Percentiles rank a stretch among this genome's conserved stretches.
Conservation (phyloP, 345 rosid species). For the Boechera retrofracta region DNA sequence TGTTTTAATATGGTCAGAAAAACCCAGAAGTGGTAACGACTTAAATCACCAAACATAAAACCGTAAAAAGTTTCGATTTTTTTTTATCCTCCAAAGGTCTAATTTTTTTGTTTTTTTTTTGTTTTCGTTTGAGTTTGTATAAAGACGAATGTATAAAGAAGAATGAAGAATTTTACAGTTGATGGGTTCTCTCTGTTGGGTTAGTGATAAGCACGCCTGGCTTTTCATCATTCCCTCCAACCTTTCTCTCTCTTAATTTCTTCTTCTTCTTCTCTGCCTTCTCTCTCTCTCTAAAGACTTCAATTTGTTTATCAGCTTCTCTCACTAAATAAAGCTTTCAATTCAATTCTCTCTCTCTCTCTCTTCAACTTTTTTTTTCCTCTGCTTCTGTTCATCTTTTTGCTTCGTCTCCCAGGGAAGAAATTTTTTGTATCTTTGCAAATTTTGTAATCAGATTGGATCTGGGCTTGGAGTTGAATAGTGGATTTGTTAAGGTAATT, state of each 20-base stretch:
- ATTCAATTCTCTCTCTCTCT: slow-evolving; percentile 37
- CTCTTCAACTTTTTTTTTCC: slow-evolving; percentile 37
- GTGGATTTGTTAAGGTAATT: slow-evolving; percentile 46
- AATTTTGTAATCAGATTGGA: slow-evolving; percentile 53
- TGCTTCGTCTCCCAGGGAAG: slow-evolving; percentile 28
- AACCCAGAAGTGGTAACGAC: slow-evolving; percentile 39
- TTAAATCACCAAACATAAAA: slow-evolving; percentile 19
- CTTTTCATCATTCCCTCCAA: slow-evolving; percentile 85
- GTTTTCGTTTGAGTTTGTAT: neutral
- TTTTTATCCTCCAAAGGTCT: neutral
- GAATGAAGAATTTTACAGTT: slow-evolving; percentile 39
- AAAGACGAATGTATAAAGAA: neutral
- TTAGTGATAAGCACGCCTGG: slow-evolving; percentile 99
- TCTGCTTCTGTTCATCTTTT: slow-evolving; percentile 38
- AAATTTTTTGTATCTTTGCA: slow-evolving; percentile 21
- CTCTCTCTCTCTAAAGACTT: slow-evolving; percentile 43
- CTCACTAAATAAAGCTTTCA: slow-evolving; percentile 46
- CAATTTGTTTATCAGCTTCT: slow-evolving; percentile 43
- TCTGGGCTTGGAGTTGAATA: slow-evolving; percentile 53
- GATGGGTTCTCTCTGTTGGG: slow-evolving; percentile 42
- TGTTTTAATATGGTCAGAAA: slow-evolving; percentile 14
- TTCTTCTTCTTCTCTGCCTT: slow-evolving; percentile 37
- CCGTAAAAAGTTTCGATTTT: slow-evolving; percentile 14
- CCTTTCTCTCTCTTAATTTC: slow-evolving; percentile 31
- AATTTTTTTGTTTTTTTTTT: neutral